Evolutionary conservation across 768 basidiomycete species (phyloP), one percentile per base, ranked within the genome.

Genomic region (Trametopsis cervina): DNA sequence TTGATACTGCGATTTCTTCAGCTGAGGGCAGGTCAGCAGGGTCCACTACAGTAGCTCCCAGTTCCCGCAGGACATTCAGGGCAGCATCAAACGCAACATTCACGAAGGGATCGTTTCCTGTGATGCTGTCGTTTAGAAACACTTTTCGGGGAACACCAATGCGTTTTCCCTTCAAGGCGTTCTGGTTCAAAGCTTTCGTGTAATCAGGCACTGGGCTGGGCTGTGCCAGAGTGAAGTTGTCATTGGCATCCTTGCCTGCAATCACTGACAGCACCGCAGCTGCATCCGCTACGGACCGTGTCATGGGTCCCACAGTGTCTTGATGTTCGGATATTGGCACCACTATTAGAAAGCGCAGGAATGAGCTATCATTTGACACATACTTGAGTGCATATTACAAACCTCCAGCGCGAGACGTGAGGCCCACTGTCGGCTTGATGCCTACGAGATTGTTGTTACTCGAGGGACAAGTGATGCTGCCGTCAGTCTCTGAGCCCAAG

Each of bases 11-110:
- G 21, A 68, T 57, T 36, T 77, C 79, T 2, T 73, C 66, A 4
- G 75, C 78, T n/a, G 73, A 72, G 0, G 78, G 73, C 10, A 83
- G 59, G 50, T 83, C 76, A 1, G 79, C 77, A 0, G 80, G 78
- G 54, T 85, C 81, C 7, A 83, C 68, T 1, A 84, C 66, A 1
- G 72, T 64, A 2, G 72, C 72, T 13, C 74, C 75, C 4, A 74
- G 61, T 10, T 47, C 47, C 6, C 63, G 52, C 20, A 75, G 57
- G 12, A 63, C 55, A 21, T 64, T 63, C 21, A 75, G 46, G 1
- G 68, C 63, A 3, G 54, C 55, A 23, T 69, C 56, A 51, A 75
- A 76, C 22, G 59, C 68, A 7, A 64, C 46, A 11, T 57, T 51
- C 11, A 66, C 57, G 39, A 62, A 47, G 4, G 59, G 37, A 27